Base-by-base conservation (phyloP, 305 asterid genomes). In the Coffea humblotiana region DNA sequence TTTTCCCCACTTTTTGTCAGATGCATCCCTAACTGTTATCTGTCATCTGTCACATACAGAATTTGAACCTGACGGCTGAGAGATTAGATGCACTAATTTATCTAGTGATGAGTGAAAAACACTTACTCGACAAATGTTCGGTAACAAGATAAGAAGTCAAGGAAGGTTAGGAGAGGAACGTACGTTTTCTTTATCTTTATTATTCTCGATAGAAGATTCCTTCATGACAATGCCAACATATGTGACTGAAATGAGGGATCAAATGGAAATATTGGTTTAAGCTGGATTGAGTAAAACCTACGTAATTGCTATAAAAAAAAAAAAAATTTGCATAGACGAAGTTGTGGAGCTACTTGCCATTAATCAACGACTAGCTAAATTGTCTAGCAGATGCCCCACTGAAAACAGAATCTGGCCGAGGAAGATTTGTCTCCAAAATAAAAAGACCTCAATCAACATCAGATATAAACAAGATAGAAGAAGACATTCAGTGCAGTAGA, bases 391-490 rank as follows among this genome's bases (percentile, higher is more conserved):
- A 35, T 47, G 13, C 54, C 78, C 54, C 78, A 29, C 14, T 79
- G n/a, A 27, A 56, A 65, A 29, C 25, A 32, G 47, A 32, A 63
- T 10, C 23, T 21, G 29, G 75, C 45, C 8, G 66, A 8, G 45
- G 54, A 77, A 66, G 67, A 66, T 66, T 48, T 19, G 25, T 54
- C 18, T 78, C 27, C 76, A 3, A 27, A 45, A 16, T 29, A 43
- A 25, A 61, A 47, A 48, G 14, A 72, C 67, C 52, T 74, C 70
- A 60, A 65, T 80, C 69, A 65, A 80, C 70, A 51, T 74, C 78
- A 8, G 16, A 32, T 13, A 64, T 64, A 43, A 79, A 58, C 37
- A 40, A 40, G 78, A 75, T 9, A 35, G 3, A 27, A 35, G 9
- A 27, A 0, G 19, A 65, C 11, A 63, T 63, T 63, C 2, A 75